phyloP scores from a whole-genome alignment of 768 basidiomycete genomes.

The Fistulinella prunicolor region DNA sequence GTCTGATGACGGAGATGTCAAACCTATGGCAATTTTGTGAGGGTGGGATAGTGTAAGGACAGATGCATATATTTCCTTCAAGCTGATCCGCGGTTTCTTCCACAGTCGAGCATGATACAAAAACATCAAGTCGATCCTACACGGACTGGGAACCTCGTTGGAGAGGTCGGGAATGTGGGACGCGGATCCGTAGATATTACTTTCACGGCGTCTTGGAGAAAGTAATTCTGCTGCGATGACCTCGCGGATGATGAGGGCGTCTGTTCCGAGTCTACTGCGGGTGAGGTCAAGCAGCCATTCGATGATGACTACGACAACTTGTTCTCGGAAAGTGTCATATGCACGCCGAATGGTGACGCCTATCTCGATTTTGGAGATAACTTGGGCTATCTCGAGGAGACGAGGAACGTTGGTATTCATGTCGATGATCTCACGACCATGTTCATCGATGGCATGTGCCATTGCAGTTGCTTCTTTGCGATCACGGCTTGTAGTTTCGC shows the following conservation, averaged over 20 bases:
- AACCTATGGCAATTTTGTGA: conserved; percentile 79
- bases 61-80: conserved; percentile 82
- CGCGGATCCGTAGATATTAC: conserved; percentile 41
- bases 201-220: conserved; percentile 55
- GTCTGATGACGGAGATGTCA: conserved; percentile 17
- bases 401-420: conserved; percentile 51
- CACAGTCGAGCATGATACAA: conserved; percentile 81
- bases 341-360: conserved; percentile 87
- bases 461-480: conserved; percentile 56
- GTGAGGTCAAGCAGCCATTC: conserved; percentile 84
- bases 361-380: conserved; percentile 84
- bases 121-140: conserved; percentile 71
- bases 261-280: conserved; percentile 64
- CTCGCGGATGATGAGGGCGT: conserved; percentile 67
- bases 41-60: conserved; percentile 67
- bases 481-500: conserved; percentile 50
- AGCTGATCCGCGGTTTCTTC: conserved; percentile 76
- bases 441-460: conserved; percentile 65
- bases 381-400: conserved; percentile 75
- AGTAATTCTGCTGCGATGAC: conserved; percentile 69
- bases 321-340: conserved; percentile 86
- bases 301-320: conserved; percentile 77
- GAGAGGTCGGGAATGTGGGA: conserved; percentile 36
- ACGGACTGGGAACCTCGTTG: conserved; percentile 45
- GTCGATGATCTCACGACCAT: conserved; percentile 82